Conservation (phyloP, 1,284 basidiomycete genomes). For the Rhodotorula sp. region DNA sequence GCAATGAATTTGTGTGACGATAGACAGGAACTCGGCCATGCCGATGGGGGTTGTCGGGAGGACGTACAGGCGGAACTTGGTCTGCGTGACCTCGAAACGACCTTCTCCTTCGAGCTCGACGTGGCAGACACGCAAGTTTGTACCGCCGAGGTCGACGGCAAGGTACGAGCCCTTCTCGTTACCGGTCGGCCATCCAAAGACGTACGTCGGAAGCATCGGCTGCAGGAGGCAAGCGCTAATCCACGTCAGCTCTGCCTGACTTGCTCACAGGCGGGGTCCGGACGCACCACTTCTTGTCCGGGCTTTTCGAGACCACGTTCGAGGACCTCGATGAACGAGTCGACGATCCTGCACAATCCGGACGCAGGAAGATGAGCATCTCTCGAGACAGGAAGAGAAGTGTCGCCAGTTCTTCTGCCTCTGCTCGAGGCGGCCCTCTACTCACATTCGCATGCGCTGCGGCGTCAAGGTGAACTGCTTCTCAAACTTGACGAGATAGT, state of each 20-base stretch:
- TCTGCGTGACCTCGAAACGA: conserved; percentile 96
- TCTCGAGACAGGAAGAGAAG: not conserved
- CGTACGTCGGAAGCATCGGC: conserved; percentile 76
- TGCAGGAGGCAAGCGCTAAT: conserved; percentile 17
- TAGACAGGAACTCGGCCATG: not conserved
- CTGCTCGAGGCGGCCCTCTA: not conserved
- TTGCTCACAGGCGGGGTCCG: not conserved
- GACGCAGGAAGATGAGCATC: not conserved
- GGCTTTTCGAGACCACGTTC: conserved; percentile 80
- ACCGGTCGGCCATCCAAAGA: conserved; percentile 94
- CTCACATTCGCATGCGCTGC: conserved; percentile 79
- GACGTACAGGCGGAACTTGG: conserved; percentile 78
- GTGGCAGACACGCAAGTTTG: conserved; percentile 95
- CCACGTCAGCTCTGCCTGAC: too few relatives aligned
- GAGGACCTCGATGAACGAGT: conserved; percentile 89
- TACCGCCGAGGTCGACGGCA: conserved; percentile 92
- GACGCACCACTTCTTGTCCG: conserved; percentile 81
- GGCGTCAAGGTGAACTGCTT: conserved; percentile 72
- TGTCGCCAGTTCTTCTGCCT: not conserved
- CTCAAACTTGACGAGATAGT: conserved; percentile 43
- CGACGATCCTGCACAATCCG: conserved; percentile 64
- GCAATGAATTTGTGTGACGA: not conserved
- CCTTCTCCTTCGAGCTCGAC: conserved; percentile 87
- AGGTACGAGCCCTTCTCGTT: conserved; percentile 86
- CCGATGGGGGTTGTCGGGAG: not conserved